phyloP scores from a whole-genome alignment of 2,329 filamentous ascomycete species.

The Microdochium trichocladiopsis region DNA sequence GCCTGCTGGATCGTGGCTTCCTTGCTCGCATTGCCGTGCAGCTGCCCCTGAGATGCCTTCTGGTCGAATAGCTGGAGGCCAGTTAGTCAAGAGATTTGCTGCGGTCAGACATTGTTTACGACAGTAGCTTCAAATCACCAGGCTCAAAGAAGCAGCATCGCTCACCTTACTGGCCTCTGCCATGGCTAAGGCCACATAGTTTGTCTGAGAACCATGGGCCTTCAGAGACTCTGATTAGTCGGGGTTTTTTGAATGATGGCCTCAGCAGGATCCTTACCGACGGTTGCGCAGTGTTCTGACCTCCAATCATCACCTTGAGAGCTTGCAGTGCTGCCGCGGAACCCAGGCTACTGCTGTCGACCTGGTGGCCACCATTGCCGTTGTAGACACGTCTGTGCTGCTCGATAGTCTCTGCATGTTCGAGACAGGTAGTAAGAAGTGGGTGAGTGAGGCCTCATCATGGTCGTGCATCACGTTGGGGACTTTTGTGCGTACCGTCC shows the following conservation, averaged over 20 bases:
- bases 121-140: neutral
- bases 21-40: constrained; percentile 60
- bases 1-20: constrained; percentile 73
- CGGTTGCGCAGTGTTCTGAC: constrained; percentile 7
- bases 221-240: neutral
- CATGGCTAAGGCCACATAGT: constrained; percentile 83
- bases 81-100: neutral
- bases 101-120: constrained; percentile 5
- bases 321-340: constrained; percentile 75
- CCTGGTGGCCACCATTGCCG: constrained; percentile 34
- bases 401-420: constrained; percentile 52
- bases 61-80: constrained; percentile 57
- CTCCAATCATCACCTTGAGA: constrained; percentile 60
- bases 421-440: neutral
- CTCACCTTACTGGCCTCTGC: constrained; percentile 72
- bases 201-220: constrained; percentile 46
- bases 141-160: neutral
- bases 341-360: constrained; percentile 51
- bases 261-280: constrained; percentile 10
- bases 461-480: neutral
- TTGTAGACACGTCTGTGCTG: constrained; percentile 72
- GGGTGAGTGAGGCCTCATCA: neutral
- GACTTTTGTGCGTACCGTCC: constrained; percentile 30
- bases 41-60: constrained; percentile 46
- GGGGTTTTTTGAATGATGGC: no score